A percentile compares a stretch with the other conserved stretches of the same genome.
phyloP scores from a whole-genome alignment of 495 filamentous ascomycete genomes.

The Penicillium herquei region DNA sequence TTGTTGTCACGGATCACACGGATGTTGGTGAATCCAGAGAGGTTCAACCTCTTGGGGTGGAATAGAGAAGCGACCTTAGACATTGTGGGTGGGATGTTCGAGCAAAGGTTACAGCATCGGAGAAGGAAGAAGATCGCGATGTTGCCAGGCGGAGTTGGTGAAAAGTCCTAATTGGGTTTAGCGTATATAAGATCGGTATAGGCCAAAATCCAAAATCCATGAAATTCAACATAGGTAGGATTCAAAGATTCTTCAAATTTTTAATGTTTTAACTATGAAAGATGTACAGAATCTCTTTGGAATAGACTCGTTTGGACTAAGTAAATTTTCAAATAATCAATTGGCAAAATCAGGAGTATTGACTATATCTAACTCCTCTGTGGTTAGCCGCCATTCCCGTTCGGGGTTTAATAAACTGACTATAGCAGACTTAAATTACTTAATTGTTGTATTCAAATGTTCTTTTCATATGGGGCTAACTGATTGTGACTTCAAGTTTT shows the following conservation, averaged over 20 bases:
- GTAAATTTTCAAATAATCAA: too few species aligned
- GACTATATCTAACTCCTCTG: too few species aligned
- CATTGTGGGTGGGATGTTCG: slow-evolving; percentile 19
- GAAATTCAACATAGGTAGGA: not conserved
- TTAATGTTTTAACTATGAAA: too few species aligned
- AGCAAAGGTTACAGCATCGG: slow-evolving; percentile 4
- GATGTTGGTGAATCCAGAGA: slow-evolving; percentile 82
- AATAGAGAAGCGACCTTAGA: slow-evolving; percentile 57
- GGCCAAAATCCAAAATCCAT: slow-evolving; percentile 13
- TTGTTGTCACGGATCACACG: slow-evolving; percentile 87
- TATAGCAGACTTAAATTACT: too few species aligned
- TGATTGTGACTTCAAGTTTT: too few species aligned
- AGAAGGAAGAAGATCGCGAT: slow-evolving; percentile 1
- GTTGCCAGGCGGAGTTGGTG: slow-evolving; percentile 19
- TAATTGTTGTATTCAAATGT: too few species aligned
- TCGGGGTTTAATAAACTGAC: too few species aligned
- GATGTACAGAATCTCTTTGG: not conserved
- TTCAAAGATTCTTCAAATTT: too few species aligned
- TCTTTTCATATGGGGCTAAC: too few species aligned
- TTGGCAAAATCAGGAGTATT: too few species aligned
- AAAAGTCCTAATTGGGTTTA: slow-evolving; percentile 36
- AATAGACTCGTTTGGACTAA: too few species aligned
- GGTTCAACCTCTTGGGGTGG: slow-evolving; percentile 79
- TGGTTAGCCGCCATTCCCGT: too few species aligned
- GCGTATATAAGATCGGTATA: slow-evolving; percentile 9